These are phyloP conservation scores for Casuarina equisetifolia DNA, from an alignment of 306 rosid genomes.

Conservation along the genomic window DNA sequence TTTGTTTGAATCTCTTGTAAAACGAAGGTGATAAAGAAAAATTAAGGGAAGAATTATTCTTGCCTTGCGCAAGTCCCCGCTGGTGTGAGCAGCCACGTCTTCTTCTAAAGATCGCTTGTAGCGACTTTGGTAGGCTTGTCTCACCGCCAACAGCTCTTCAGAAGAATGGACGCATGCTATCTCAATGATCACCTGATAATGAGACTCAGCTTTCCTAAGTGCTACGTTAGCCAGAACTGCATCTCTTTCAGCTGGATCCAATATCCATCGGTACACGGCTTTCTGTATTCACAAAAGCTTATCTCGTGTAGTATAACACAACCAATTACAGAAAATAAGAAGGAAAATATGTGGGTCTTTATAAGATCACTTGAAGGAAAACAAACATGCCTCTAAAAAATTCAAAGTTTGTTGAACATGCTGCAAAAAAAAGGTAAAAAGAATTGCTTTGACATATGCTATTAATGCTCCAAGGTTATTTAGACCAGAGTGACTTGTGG, in stretches of 20 bases:
- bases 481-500: too few relatives aligned
- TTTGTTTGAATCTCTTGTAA: background rate
- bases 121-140: slow-evolving; percentile 70
- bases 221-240: slow-evolving; percentile 71
- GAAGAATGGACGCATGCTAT: slow-evolving; percentile 54
- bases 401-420: too few relatives aligned
- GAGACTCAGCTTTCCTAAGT: slow-evolving; percentile 33
- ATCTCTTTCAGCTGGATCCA: slow-evolving; percentile 72
- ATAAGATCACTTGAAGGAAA: too few relatives aligned
- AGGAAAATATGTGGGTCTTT: too few relatives aligned
- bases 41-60: background rate
- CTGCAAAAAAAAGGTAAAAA: too few relatives aligned
- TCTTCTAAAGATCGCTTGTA: slow-evolving; percentile 82
- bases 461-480: too few relatives aligned
- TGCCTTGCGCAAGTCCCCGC: slow-evolving; percentile 79
- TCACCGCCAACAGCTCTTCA: slow-evolving; percentile 60
- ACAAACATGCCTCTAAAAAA: too few relatives aligned
- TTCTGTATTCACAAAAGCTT: slow-evolving; percentile 32
- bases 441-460: too few relatives aligned
- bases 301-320: too few relatives aligned
- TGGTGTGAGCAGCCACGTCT: slow-evolving; percentile 67
- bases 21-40: background rate
- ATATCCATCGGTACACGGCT: slow-evolving; percentile 78
- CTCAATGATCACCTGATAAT: slow-evolving; percentile 56
- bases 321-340: background rate